phyloP scores from a whole-genome alignment of 495 filamentous ascomycete species.

The Neurospora discreta region DNA sequence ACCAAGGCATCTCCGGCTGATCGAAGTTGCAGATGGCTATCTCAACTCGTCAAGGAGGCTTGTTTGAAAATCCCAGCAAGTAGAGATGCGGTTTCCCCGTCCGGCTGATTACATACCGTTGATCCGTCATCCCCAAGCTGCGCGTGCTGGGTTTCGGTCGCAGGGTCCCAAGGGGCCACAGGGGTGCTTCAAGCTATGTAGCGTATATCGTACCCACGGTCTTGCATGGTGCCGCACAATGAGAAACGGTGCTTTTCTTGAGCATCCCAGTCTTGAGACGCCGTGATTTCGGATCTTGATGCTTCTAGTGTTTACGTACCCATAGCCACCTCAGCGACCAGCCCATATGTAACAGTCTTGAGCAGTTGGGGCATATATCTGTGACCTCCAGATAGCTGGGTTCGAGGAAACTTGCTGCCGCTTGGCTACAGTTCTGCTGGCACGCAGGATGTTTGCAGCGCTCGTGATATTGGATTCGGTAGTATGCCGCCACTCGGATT shows the following conservation, averaged over 20 bases:
- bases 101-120: not conserved
- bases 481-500: not conserved
- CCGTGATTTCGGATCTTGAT: not conserved
- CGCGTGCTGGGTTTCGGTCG: not conserved
- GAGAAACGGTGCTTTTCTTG: not conserved
- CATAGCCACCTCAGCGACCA: not conserved
- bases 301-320: not conserved
- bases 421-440: not conserved
- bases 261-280: not conserved
- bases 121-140: not conserved
- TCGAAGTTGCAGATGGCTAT: not conserved
- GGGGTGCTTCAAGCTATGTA: not conserved
- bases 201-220: not conserved
- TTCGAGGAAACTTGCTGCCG: not conserved
- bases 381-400: not conserved
- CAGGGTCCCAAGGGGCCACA: not conserved
- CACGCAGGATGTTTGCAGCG: not conserved
- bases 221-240: not conserved
- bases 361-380: not conserved
- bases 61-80: not conserved
- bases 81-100: not conserved
- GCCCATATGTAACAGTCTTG: not conserved
- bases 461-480: not conserved
- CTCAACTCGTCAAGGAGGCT: not conserved
- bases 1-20: not conserved